Evolutionary conservation across 225 moss, liverwort and hornwort genomes (phyloP).

Genomic region (Sphagnum tenellum): DNA sequence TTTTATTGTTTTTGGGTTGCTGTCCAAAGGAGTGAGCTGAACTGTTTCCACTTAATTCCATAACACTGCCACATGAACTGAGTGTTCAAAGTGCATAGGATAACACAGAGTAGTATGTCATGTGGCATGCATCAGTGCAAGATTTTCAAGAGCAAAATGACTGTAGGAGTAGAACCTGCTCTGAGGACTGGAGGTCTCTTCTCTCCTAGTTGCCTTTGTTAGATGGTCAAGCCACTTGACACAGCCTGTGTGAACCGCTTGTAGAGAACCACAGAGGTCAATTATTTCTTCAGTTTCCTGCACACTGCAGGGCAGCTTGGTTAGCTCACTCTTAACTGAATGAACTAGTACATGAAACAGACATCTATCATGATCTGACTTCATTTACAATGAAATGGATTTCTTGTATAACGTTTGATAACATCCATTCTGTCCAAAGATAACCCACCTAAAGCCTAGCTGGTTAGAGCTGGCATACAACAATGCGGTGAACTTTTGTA

Average conservation of each 20-base stretch:
- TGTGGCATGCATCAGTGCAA: background rate
- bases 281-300: conserved; percentile 91
- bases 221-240: conserved; percentile 45
- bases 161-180: conserved; percentile 15
- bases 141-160: background rate
- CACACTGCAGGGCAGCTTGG: conserved; percentile 40
- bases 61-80: too few species aligned
- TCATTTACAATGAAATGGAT: background rate
- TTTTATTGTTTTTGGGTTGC: background rate
- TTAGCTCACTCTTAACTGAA: background rate
- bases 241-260: conserved; percentile 62
- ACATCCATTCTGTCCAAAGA: background rate
- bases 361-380: background rate
- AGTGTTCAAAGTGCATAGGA: too few species aligned
- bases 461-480: background rate
- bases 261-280: conserved; percentile 69
- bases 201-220: conserved; percentile 8
- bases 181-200: conserved; percentile 2
- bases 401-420: background rate
- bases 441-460: background rate
- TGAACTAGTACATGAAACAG: background rate
- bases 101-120: too few species aligned
- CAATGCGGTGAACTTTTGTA: background rate
- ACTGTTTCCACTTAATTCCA: background rate
- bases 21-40: background rate